Percentiles rank a stretch among this genome's conserved stretches.
Conservation (phyloP, 441 rosid species). For the Erodium trifolium region DNA sequence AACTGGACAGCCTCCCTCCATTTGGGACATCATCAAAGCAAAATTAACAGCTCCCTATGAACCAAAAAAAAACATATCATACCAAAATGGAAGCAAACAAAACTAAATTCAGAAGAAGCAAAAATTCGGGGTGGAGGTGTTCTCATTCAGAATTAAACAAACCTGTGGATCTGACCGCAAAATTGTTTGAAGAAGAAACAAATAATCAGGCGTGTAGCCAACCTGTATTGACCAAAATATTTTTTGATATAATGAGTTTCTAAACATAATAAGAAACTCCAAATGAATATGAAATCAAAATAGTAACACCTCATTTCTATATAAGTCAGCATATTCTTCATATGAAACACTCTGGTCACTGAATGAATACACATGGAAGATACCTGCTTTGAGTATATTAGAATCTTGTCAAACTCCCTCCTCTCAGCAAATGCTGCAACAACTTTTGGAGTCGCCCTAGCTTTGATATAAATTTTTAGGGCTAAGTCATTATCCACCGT, state of each 20-base stretch:
- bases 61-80: too few species aligned
- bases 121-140: neutral
- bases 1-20: slow-evolving; percentile 99
- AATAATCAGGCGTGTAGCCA: slow-evolving; percentile 96
- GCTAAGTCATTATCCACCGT: slow-evolving; percentile 99
- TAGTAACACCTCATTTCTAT: neutral
- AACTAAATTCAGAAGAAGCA: too few species aligned
- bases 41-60: slow-evolving; percentile 94
- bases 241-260: neutral
- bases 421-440: slow-evolving; percentile 99
- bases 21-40: slow-evolving; percentile 99
- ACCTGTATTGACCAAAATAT: slow-evolving; percentile 37
- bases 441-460: slow-evolving; percentile 99
- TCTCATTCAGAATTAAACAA: neutral
- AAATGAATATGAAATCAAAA: neutral
- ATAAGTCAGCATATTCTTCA: neutral
- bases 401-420: slow-evolving; percentile 96
- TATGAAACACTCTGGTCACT: too few species aligned
- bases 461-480: slow-evolving; percentile 89
- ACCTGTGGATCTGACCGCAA: slow-evolving; percentile 99
- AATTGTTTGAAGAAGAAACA: slow-evolving; percentile 98
- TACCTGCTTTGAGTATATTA: slow-evolving; percentile 99
- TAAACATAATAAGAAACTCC: neutral
- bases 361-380: neutral
- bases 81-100: too few species aligned